A percentile compares a stretch with the other conserved stretches of the same genome.
These are phyloP conservation scores for Plasmopara viticola DNA, from an alignment of 352 stramenopile genomes.

Conservation along the genomic window DNA sequence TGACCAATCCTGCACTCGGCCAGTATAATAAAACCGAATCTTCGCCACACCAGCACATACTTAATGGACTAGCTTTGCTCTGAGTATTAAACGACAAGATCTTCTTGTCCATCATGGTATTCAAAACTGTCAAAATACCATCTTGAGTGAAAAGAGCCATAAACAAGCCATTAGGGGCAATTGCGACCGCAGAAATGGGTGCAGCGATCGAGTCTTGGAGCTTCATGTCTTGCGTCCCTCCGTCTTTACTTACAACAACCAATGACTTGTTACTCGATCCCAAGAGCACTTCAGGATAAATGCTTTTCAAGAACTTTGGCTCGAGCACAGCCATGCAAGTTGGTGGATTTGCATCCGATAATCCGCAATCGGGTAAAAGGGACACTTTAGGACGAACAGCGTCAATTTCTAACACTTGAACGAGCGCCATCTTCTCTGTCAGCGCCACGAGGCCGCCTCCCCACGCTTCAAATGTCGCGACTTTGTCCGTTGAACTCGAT, in stretches of 20 bases:
- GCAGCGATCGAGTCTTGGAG: constrained; percentile 77
- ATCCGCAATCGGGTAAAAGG: constrained; percentile 59
- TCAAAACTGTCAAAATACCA: constrained; percentile 92
- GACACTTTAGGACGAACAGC: constrained; percentile 73
- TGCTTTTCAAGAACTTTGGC: constrained; percentile 85
- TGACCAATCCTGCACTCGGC: constrained; percentile 70
- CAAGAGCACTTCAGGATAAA: constrained; percentile 91
- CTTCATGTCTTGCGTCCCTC: constrained; percentile 67
- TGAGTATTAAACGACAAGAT: constrained; percentile 85
- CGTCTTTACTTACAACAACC: constrained; percentile 72
- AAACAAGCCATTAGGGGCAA: constrained; percentile 93
- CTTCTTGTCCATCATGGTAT: constrained; percentile 95
- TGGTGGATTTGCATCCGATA: constrained; percentile 65
- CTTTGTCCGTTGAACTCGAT: constrained; percentile 57
- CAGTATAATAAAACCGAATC: constrained; percentile 88
- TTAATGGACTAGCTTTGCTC: constrained; percentile 63
- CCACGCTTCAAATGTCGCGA: constrained; percentile 75
- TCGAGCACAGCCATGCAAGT: constrained; percentile 91
- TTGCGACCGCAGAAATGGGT: constrained; percentile 89
- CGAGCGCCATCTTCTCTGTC: constrained; percentile 75
- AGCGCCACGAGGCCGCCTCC: constrained; percentile 68
- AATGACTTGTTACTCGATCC: constrained; percentile 89
- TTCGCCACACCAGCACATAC: constrained; percentile 87
- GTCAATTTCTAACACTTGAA: constrained; percentile 76
- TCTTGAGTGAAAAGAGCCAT: constrained; percentile 94